Conservation (phyloP, 2,329 filamentous ascomycete species). For the Diaporthe citrichinensis region DNA sequence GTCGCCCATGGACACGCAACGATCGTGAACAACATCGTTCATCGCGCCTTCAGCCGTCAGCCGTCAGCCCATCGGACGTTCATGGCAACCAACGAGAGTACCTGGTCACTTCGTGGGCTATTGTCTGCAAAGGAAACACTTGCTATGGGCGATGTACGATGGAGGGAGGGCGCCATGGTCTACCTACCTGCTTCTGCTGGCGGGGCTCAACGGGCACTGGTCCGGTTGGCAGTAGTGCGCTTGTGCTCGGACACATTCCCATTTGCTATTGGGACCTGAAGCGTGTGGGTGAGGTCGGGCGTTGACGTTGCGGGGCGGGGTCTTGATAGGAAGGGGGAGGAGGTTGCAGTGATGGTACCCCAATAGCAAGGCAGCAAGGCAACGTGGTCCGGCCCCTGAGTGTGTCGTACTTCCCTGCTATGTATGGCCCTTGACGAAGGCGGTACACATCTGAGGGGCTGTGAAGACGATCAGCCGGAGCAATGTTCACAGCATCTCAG, state of each 20-base stretch:
- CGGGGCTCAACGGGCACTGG: conserved; percentile 19
- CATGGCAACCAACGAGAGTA: not conserved
- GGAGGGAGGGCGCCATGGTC: not conserved
- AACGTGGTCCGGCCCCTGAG: conserved; percentile 25
- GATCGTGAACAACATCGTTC: not conserved
- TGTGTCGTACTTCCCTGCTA: conserved; percentile 7
- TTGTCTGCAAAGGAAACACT: not conserved
- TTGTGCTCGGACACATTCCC: conserved; percentile 27
- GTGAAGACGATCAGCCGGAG: conserved; percentile 12
- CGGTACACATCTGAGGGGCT: not conserved
- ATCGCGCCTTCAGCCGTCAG: conserved; percentile 4
- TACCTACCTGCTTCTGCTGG: conserved; percentile 7
- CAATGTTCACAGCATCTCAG: not conserved
- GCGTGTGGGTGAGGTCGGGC: conserved; percentile 23
- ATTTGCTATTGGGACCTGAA: conserved; percentile 1
- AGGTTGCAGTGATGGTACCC: conserved; percentile 24
- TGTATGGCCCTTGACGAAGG: not conserved
- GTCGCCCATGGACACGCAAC: conserved; percentile 5
- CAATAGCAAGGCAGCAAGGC: conserved; percentile 2
- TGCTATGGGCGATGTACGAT: not conserved
- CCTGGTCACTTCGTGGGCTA: not conserved
- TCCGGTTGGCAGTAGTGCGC: not conserved
- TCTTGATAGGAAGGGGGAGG: not conserved
- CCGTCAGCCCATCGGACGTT: not conserved
- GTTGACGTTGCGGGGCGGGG: conserved; percentile 27